Conservation (phyloP, 2,329 filamentous ascomycete species). For the Pseudogymnoascus sp. region DNA sequence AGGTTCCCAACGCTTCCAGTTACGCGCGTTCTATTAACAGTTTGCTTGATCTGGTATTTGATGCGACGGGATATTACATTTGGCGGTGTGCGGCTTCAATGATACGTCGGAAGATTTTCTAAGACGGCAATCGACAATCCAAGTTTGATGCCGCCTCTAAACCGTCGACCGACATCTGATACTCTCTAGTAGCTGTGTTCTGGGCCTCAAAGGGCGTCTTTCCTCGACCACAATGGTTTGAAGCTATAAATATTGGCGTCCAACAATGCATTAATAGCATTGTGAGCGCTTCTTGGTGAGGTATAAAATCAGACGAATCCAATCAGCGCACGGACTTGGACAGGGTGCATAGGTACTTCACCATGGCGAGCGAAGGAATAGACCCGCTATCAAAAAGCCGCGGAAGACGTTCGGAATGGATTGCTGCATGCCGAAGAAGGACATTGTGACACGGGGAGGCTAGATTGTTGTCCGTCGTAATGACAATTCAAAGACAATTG, state of each 20-base stretch:
- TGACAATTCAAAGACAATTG: neutral
- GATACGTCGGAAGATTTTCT: neutral
- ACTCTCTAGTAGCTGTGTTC: neutral
- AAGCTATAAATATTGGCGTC: neutral
- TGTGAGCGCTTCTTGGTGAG: conserved; percentile 1
- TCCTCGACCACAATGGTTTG: conserved; percentile 4
- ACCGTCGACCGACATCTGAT: neutral
- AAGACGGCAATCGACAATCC: neutral
- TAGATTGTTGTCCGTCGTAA: conserved; percentile 1
- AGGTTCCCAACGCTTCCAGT: neutral
- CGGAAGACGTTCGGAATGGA: conserved; percentile 2
- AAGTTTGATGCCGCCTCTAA: neutral
- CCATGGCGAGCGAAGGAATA: neutral
- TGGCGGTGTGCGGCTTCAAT: conserved; percentile 8
- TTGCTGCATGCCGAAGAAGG: conserved; percentile 8
- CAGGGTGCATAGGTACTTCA: conserved; percentile 1
- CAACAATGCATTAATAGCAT: conserved; percentile 6
- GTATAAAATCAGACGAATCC: conserved; percentile 9
- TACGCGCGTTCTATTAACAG: neutral
- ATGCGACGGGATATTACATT: conserved; percentile 3
- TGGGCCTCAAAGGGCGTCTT: neutral
- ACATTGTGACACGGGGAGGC: conserved; percentile 6
- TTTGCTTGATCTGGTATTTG: conserved; percentile 7
- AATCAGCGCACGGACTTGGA: conserved; percentile 3
- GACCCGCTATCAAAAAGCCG: conserved; percentile 1